A percentile compares a stretch with the other conserved stretches of the same genome.
These are phyloP conservation scores for Chrysosporium queenslandicum DNA, from an alignment of 2,329 filamentous ascomycete genomes.

Conservation along the genomic window DNA sequence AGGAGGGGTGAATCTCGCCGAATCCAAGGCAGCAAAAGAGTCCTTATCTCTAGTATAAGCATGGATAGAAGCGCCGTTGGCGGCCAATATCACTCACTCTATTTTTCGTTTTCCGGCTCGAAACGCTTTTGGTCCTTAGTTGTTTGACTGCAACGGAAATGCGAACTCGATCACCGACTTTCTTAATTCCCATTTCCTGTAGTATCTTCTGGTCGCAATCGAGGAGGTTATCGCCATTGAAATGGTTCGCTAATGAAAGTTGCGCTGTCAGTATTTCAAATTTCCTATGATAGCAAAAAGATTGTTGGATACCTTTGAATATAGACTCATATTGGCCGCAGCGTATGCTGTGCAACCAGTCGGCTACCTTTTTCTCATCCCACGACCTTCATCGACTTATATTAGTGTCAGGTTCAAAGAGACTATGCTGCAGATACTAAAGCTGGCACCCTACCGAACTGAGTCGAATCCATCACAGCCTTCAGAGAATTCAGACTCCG, in stretches of 20 bases:
- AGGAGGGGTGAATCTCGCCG: slow-evolving; percentile 48
- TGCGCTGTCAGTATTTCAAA: neutral
- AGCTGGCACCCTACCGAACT: slow-evolving; percentile 47
- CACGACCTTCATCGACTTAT: slow-evolving; percentile 44
- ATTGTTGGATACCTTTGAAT: slow-evolving; percentile 52
- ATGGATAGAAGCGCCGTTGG: neutral
- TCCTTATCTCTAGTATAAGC: slow-evolving; percentile 46
- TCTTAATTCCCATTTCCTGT: slow-evolving; percentile 97
- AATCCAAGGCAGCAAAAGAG: slow-evolving; percentile 71
- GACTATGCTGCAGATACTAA: neutral
- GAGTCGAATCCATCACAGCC: slow-evolving; percentile 60
- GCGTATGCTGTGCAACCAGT: slow-evolving; percentile 84
- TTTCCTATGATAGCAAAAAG: neutral
- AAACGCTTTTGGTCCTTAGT: slow-evolving; percentile 63
- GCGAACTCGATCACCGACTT: slow-evolving; percentile 89
- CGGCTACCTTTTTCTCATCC: slow-evolving; percentile 84
- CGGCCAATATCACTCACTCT: slow-evolving; percentile 49
- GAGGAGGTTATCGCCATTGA: slow-evolving; percentile 91
- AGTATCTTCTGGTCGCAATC: slow-evolving; percentile 95
- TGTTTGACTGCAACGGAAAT: slow-evolving; percentile 80
- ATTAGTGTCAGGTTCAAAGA: neutral
- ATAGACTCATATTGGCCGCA: slow-evolving; percentile 88
- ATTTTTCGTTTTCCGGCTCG: slow-evolving; percentile 72
- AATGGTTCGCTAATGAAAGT: slow-evolving; percentile 61
- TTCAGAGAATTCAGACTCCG: slow-evolving; percentile 87